Base-by-base conservation (phyloP, 192 early-diverging fungal species). In the Phycomyces nitens region DNA sequence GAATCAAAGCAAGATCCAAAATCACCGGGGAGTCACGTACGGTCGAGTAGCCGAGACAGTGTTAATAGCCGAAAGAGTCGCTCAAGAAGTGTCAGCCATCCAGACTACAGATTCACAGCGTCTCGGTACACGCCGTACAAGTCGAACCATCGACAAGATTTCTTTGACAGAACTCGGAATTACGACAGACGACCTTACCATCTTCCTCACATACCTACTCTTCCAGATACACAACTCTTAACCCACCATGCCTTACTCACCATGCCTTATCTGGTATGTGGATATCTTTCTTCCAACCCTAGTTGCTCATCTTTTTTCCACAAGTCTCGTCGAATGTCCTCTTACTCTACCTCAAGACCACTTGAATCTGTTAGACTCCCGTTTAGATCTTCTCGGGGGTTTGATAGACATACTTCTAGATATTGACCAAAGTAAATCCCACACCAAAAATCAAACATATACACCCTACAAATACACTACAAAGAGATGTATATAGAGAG, bases 281-380 rank as follows among this genome's bases (percentile, higher is more conserved):
- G 44, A 14, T 18, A 47, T 34, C 29, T 34, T 34, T 34, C 29
- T 34, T 18, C 44, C 11, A 47, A 3, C 12, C 1, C 44, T 3
- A 47, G 44, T 47, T 47, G 2, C 44, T 47, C 12, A 47, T 47
- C 12, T 47, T 47, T 47, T 11, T n/a, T 47, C 18, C 12, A 7
- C 44, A 47, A 47, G 44, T 18, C 44, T 47, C 44, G 44, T 47
- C 44, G 44, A 14, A 47, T 47, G 44, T 11, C 44, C 44, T 34
- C 29, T 34, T 34, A 34, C 7, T 34, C 29, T 7, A 7, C 29
- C 29, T 34, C 29, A 34, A 34, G 29, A 34, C 29, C 2, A 7
- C 29, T 7, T 34, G 29, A 34, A 34, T 34, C 29, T 34, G 29
- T 34, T 34, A 34, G 29, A 34, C 29, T 34, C 29, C 29, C 29